Conservation (phyloP, 345 rosid genomes). For the Pistacia atlantica region DNA sequence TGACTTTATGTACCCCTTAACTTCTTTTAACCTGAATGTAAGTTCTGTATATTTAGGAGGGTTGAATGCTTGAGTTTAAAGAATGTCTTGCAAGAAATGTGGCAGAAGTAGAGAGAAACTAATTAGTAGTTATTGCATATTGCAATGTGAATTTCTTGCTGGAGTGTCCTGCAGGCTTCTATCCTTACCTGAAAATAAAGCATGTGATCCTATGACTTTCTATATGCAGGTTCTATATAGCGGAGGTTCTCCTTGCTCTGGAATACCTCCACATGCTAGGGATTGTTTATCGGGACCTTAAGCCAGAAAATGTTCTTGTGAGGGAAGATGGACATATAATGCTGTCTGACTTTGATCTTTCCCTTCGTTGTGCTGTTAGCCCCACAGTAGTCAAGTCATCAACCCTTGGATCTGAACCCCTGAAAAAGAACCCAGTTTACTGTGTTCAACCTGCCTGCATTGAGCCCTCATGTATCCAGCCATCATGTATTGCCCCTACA, state of each 20-base stretch:
- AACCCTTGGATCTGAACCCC: constrained; percentile 42
- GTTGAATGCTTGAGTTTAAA: not conserved
- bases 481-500: constrained; percentile 61
- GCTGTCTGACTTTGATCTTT: constrained; percentile 91
- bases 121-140: not conserved
- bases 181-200: no score
- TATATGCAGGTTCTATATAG: constrained; percentile 70
- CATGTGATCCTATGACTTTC: not conserved
- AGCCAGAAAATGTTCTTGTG: constrained; percentile 88
- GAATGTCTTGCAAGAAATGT: not conserved
- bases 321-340: constrained; percentile 91
- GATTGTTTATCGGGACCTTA: constrained; percentile 78
- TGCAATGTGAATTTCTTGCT: not conserved
- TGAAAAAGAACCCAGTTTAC: constrained; percentile 51
- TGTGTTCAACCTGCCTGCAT: constrained; percentile 71
- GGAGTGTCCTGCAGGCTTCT: no score
- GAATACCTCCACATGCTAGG: constrained; percentile 94
- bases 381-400: constrained; percentile 61
- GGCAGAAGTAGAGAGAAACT: not conserved
- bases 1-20: no score
- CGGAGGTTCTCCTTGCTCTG: constrained; percentile 80
- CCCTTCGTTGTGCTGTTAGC: constrained; percentile 64
- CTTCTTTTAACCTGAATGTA: no score
- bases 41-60: not conserved
- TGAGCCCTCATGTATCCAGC: constrained; percentile 53